Evolutionary conservation across 805 yeast species (phyloP), one percentile per base, ranked within the genome.

Genomic region (Metschnikowia gelsemii): DNA sequence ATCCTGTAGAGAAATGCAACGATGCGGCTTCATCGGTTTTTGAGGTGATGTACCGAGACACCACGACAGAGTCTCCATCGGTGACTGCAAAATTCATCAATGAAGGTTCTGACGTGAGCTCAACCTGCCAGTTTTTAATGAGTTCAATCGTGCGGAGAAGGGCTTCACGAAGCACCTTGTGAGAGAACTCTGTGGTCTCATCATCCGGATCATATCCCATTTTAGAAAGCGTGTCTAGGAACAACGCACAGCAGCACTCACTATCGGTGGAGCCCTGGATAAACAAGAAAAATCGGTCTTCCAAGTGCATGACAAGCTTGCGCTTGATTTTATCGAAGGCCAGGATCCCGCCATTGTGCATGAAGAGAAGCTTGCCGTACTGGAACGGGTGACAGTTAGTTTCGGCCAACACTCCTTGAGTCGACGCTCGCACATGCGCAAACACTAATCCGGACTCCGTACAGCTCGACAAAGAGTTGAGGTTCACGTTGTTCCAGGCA

Each of bases 371-470:
- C 37, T 80, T 80, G 47, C 90, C 91, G 59, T 79, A 89, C 3
- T 85, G 80, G 64, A 93, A 93, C 0, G 99, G 99, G 61, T 93
- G 99, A 64, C 99, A 93, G 63, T 93, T 93, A 0, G 97, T 91
- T 59, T 93, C 99, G 8, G 95, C 77, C 20, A 93, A 66, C 1
- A 87, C 95, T 34, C 99, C 99, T 49, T 95, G 87, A 0, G 99
- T 93, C 0, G 96, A 86, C 0, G 99, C 98, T 47, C 99, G 65
- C 1, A 93, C 97, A 62, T 93, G 99, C 2, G 95, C 99, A 69
- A 93, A 93, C 2, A 91, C 87, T 36, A 90, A 66, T 38, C 75
- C 72, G 1, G 95, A 83, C 58, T 85, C 80, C 2, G 99, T 93
- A 68, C 91, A 88, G 56, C 81, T 87, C 0, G 96, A 87, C 22